These are phyloP conservation scores for Pythium chondricola DNA, from an alignment of 352 stramenopile species.

Conservation along the genomic window DNA sequence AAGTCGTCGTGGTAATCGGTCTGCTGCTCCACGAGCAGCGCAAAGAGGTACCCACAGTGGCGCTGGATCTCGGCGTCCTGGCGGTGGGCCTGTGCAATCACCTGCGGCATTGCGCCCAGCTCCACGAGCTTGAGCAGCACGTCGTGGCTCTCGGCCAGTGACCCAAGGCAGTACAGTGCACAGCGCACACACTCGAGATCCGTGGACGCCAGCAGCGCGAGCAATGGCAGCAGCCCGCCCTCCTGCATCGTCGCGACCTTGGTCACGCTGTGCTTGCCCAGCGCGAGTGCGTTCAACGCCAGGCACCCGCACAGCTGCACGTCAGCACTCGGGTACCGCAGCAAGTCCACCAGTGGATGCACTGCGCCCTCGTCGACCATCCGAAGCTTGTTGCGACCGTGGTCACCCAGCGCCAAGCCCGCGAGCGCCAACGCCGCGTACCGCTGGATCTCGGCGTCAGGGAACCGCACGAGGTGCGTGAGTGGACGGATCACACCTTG, in stretches of 20 bases:
- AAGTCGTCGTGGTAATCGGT: constrained; percentile 92
- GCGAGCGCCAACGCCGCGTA: constrained; percentile 91
- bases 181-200: constrained; percentile 89
- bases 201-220: constrained; percentile 79
- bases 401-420: constrained; percentile 88
- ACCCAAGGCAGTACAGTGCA: constrained; percentile 91
- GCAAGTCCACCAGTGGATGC: constrained; percentile 88
- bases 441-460: constrained; percentile 94
- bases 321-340: constrained; percentile 90
- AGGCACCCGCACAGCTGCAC: constrained; percentile 92
- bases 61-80: constrained; percentile 91
- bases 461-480: constrained; percentile 92
- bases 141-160: constrained; percentile 89
- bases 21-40: constrained; percentile 84
- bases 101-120: constrained; percentile 72
- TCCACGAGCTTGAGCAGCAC: constrained; percentile 90
- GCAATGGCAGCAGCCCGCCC: constrained; percentile 82
- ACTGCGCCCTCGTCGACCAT: constrained; percentile 92
- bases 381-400: constrained; percentile 90
- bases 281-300: constrained; percentile 86
- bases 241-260: constrained; percentile 91
- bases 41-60: constrained; percentile 92
- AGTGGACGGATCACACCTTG: constrained; percentile 90
- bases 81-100: constrained; percentile 73
- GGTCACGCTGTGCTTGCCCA: constrained; percentile 80